Evolutionary conservation across 2,329 filamentous ascomycete genomes (phyloP), one percentile per base, ranked within the genome.

Genomic region (Aspergillus sp.): DNA sequence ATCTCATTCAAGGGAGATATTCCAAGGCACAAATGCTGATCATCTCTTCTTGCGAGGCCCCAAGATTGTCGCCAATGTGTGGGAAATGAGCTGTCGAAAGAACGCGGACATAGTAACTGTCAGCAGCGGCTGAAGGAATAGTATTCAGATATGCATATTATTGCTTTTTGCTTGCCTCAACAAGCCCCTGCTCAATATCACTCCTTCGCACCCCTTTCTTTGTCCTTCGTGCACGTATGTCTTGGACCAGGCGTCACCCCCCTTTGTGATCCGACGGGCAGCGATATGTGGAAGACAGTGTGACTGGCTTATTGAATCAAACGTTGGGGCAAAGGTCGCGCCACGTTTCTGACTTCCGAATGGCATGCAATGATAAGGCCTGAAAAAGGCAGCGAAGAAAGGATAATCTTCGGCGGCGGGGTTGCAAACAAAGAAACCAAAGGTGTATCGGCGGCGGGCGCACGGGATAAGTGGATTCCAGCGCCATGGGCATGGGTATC

Each of bases 71-170:
- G 30, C 34, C 48, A 17, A 52, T 51, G 15, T 20, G 34, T 6
- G 20, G 17, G 27, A 57, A 49, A 27, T 57, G 49, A 49, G 42
- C 49, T 44, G 44, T 49, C 47, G 19, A 40, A 51, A 39, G 9
- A 37, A 34, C 15, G 40, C 9, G 19, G 17, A 19, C 19, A 54
- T 46, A 24, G 40, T 41, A 24, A 30, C 27, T 46, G 39, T 39
- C 54, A 56, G 19, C 19, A 56, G 40, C 40, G 12, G 40, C 13
- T 19, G 41, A 37, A 51, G 20, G 50, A 17, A 9, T 17, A 17
- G 8, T 24, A 22, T 45, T 37, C 27, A 37, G 17, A 24, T 19
- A 17, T 37, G 22, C 20, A 8, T 37, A 39, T 15, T 33, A 27
- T 49, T 57, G 48, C 54, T 57, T 57, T 46, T 52, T 30, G 40